Evolutionary conservation across 139 green algal species (phyloP).

Genomic region (Chlorella sp.): DNA sequence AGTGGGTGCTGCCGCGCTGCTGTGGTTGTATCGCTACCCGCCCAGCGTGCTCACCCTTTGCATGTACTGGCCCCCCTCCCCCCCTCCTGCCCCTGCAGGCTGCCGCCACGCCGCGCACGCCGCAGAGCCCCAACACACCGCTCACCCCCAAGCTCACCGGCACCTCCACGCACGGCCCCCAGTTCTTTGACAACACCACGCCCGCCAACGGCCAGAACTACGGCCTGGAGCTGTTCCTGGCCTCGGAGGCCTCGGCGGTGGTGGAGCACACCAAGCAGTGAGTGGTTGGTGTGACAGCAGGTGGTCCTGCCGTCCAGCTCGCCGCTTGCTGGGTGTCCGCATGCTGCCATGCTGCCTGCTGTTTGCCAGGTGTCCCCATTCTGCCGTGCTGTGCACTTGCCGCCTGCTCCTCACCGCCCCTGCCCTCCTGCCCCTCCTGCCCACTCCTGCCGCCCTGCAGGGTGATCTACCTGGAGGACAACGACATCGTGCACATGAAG

Average conservation of each 20-base stretch:
- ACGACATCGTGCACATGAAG: conserved; percentile 92
- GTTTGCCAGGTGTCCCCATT: background rate
- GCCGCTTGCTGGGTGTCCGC: too few relatives aligned
- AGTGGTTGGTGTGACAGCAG: background rate
- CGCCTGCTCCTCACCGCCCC: background rate
- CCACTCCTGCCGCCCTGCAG: background rate
- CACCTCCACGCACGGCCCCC: conserved; percentile 40
- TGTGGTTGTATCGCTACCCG: too few relatives aligned
- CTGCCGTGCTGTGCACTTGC: background rate
- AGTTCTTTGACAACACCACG: conserved; percentile 33
- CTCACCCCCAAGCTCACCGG: conserved; percentile 53
- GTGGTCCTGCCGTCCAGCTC: background rate
- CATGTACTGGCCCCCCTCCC: too few relatives aligned
- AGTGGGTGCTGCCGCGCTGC: too few relatives aligned
- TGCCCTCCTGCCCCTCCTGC: background rate
- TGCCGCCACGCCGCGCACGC: conserved; percentile 28
- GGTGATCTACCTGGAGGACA: conserved; percentile 96
- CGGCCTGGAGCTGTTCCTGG: conserved; percentile 93
- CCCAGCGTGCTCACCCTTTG: too few relatives aligned
- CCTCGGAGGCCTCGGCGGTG: conserved; percentile 94
- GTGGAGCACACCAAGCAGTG: conserved; percentile 97
- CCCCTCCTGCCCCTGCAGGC: background rate
- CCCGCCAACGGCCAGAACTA: conserved; percentile 22
- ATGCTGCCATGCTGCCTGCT: background rate
- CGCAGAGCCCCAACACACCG: conserved; percentile 43